Conservation (phyloP, 768 basidiomycete genomes). For the Panaeolus papilionaceus region DNA sequence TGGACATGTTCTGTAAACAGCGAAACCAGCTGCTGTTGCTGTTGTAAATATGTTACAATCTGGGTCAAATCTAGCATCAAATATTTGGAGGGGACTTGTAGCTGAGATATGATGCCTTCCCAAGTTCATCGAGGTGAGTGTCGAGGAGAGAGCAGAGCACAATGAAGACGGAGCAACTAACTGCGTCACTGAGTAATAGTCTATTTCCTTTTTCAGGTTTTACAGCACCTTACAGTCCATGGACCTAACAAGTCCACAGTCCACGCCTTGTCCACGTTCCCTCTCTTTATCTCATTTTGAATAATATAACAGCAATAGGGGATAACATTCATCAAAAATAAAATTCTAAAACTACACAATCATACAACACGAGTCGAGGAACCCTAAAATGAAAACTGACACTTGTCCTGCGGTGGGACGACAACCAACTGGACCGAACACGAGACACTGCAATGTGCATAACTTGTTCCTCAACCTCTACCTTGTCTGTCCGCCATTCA, state of each 20-base stretch:
- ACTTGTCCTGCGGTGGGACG: conserved; percentile 13
- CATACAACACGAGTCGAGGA: conserved; percentile 12
- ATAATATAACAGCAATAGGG: neutral
- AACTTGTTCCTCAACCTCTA: conserved; percentile 18
- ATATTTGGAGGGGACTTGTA: conserved; percentile 74
- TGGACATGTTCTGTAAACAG: conserved; percentile 79
- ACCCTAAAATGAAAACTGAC: conserved; percentile 12
- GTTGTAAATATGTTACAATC: conserved; percentile 83
- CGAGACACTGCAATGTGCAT: conserved; percentile 14
- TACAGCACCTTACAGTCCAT: neutral
- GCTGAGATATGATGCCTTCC: conserved; percentile 85
- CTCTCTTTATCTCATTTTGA: neutral
- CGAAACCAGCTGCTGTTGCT: conserved; percentile 82
- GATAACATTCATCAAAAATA: conserved; percentile 15
- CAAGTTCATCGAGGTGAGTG: conserved; percentile 73
- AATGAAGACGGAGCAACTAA: conserved; percentile 14
- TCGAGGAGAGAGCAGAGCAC: conserved; percentile 18
- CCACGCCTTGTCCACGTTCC: neutral
- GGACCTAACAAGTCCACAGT: neutral
- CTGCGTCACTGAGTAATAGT: conserved; percentile 3
- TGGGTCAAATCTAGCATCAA: conserved; percentile 82
- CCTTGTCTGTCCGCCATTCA: conserved; percentile 28
- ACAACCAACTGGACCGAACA: conserved; percentile 10
- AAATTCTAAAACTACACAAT: conserved; percentile 5
- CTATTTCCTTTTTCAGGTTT: conserved; percentile 4